These are phyloP conservation scores for Paraconiothyrium brasiliense DNA, from an alignment of 2,329 filamentous ascomycete species.

Conservation along the genomic window DNA sequence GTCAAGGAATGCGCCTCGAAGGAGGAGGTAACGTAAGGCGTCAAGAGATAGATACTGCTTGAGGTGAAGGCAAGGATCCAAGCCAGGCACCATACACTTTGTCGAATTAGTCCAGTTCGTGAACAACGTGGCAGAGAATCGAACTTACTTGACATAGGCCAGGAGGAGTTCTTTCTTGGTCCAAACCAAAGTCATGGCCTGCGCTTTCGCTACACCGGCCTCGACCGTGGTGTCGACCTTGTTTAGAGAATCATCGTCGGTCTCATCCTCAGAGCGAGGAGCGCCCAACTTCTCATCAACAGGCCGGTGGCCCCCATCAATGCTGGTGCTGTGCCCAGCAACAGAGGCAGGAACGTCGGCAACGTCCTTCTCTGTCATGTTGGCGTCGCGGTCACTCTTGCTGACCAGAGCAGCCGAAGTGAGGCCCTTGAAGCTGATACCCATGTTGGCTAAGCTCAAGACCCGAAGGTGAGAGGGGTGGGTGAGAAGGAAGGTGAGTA, in stretches of 20 bases:
- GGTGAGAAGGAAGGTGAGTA: conserved; percentile 13
- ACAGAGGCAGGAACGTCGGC: conserved; percentile 40
- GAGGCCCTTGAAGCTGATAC: conserved; percentile 44
- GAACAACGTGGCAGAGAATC: background rate
- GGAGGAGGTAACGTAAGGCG: conserved; percentile 52
- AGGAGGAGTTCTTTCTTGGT: conserved; percentile 37
- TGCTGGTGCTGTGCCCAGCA: conserved; percentile 41
- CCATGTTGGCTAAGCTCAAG: conserved; percentile 32
- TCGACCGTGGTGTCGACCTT: conserved; percentile 43
- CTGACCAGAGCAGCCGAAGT: conserved; percentile 38
- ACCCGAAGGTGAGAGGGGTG: conserved; percentile 9
- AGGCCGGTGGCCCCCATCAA: conserved; percentile 25
- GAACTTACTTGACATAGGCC: conserved; percentile 41
- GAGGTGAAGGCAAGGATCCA: conserved; percentile 60
- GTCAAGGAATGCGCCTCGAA: conserved; percentile 51
- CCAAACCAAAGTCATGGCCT: conserved; percentile 42
- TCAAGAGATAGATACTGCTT: conserved; percentile 52
- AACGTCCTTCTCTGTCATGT: conserved; percentile 35
- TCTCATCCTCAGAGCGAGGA: conserved; percentile 25
- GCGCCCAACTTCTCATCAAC: conserved; percentile 41
- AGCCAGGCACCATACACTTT: conserved; percentile 51
- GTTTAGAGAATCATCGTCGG: conserved; percentile 42
- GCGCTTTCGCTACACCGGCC: conserved; percentile 39
- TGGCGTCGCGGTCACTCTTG: conserved; percentile 22
- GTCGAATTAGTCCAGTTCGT: conserved; percentile 21